These are phyloP conservation scores for Limonium bicolor DNA, from an alignment of 148 eudicot species.

Conservation along the genomic window DNA sequence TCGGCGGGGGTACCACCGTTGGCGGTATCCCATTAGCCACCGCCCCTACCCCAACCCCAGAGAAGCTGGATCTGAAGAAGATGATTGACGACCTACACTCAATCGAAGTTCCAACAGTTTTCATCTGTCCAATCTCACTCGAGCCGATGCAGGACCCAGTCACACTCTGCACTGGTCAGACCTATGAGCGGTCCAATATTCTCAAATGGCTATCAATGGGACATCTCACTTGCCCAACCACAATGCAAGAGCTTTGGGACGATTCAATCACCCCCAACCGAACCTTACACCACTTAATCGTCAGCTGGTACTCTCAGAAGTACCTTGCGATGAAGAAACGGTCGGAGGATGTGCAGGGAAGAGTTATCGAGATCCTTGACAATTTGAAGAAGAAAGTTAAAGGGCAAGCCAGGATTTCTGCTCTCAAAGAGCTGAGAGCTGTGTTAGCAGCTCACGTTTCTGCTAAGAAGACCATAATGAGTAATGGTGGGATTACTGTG, in stretches of 20 bases:
- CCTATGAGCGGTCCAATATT: conserved; percentile 67
- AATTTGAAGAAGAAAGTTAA: conserved; percentile 62
- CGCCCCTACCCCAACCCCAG: background rate
- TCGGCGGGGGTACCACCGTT: conserved; percentile 26
- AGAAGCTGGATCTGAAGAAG: conserved; percentile 61
- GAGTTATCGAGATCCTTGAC: conserved; percentile 57
- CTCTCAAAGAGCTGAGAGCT: conserved; percentile 46
- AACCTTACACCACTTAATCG: conserved; percentile 51
- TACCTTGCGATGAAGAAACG: conserved; percentile 67
- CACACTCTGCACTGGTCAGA: conserved; percentile 84
- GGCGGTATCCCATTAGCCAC: conserved; percentile 3
- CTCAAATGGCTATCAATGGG: conserved; percentile 73
- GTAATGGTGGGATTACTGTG: conserved; percentile 38
- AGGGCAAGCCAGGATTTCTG: conserved; percentile 56
- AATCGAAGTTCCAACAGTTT: conserved; percentile 52
- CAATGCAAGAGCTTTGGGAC: conserved; percentile 75
- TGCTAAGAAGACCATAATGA: conserved; percentile 50
- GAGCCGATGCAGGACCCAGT: conserved; percentile 95
- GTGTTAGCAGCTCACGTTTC: conserved; percentile 37
- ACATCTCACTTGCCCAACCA: conserved; percentile 75
- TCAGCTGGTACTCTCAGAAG: conserved; percentile 61
- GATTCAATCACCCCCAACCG: conserved; percentile 68
- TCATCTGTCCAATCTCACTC: conserved; percentile 78
- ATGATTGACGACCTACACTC: conserved; percentile 56
- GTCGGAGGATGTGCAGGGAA: conserved; percentile 74